phyloP scores from a whole-genome alignment of 2,329 filamentous ascomycete genomes.

The Pseudogymnoascus sp. region DNA sequence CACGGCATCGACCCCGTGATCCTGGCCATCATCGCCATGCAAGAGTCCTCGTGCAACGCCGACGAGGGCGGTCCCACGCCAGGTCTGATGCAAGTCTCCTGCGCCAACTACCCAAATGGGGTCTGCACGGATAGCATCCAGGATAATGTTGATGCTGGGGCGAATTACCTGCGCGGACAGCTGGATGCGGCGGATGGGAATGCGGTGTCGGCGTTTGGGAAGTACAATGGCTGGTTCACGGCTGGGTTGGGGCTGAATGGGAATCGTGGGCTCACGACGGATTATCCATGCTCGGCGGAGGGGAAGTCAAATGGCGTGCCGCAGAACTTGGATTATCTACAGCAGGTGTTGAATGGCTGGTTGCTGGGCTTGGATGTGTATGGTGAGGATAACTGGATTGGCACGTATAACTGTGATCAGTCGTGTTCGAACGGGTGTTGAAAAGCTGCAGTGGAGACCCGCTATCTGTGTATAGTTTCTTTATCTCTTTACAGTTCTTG shows the following conservation, averaged over 20 bases:
- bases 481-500: background rate
- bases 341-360: conserved; percentile 32
- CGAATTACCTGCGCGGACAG: conserved; percentile 24
- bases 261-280: conserved; percentile 25
- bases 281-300: conserved; percentile 25
- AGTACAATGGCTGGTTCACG: conserved; percentile 34
- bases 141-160: conserved; percentile 32
- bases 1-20: conserved; percentile 31
- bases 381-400: conserved; percentile 2
- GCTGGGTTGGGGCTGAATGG: conserved; percentile 26
- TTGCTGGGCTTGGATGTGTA: conserved; percentile 28
- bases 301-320: conserved; percentile 27
- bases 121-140: conserved; percentile 29
- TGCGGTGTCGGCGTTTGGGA: conserved; percentile 29
- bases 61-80: conserved; percentile 29
- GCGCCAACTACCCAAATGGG: conserved; percentile 31
- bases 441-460: background rate
- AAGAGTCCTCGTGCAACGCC: conserved; percentile 32
- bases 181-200: conserved; percentile 25
- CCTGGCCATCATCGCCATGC: conserved; percentile 32
- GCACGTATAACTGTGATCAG: conserved; percentile 1
- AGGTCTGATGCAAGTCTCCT: conserved; percentile 32
- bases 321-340: conserved; percentile 32
- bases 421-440: background rate
- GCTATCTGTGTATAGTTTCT: background rate